Percentiles rank a stretch among this genome's conserved stretches.
These are phyloP conservation scores for Daldinia sp. DNA, from an alignment of 2,329 filamentous ascomycete species.

Conservation along the genomic window DNA sequence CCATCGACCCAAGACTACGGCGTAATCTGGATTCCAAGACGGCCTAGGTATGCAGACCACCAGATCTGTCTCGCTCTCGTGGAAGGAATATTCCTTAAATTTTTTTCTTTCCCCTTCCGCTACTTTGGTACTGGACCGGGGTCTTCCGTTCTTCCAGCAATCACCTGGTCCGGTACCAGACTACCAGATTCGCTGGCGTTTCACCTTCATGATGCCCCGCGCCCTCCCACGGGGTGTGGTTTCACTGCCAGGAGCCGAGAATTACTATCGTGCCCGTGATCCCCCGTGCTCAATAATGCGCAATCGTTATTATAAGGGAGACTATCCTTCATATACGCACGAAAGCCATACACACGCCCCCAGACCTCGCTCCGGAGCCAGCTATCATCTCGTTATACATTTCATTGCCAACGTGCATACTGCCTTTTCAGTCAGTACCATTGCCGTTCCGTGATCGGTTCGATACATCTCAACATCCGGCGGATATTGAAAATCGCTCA, in stretches of 20 bases:
- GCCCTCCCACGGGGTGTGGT: conserved; percentile 29
- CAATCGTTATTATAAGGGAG: conserved; percentile 1
- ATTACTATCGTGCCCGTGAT: conserved; percentile 8
- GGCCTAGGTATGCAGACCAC: conserved; percentile 36
- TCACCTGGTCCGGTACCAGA: conserved; percentile 1
- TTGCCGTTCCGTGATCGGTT: conserved; percentile 24
- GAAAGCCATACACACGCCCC: not conserved
- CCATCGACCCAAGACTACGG: conserved; percentile 44
- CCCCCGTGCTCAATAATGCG: not conserved
- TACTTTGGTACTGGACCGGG: conserved; percentile 30
- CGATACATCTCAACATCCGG: conserved; percentile 27
- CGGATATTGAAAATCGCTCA: conserved; percentile 35
- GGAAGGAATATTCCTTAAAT: conserved; percentile 18
- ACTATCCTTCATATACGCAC: not conserved
- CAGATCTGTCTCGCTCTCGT: conserved; percentile 25
- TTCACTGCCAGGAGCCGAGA: conserved; percentile 16
- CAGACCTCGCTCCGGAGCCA: conserved; percentile 21
- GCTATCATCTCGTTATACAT: not conserved
- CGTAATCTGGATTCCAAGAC: conserved; percentile 41
- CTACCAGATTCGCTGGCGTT: conserved; percentile 24
- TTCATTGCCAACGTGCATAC: conserved; percentile 6
- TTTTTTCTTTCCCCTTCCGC: conserved; percentile 8
- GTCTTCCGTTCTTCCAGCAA: conserved; percentile 11
- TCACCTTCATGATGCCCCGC: conserved; percentile 31
- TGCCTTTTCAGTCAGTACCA: conserved; percentile 18